Evolutionary conservation across 2,329 filamentous ascomycete genomes (phyloP).

Genomic region (Diaporthe nobilis): DNA sequence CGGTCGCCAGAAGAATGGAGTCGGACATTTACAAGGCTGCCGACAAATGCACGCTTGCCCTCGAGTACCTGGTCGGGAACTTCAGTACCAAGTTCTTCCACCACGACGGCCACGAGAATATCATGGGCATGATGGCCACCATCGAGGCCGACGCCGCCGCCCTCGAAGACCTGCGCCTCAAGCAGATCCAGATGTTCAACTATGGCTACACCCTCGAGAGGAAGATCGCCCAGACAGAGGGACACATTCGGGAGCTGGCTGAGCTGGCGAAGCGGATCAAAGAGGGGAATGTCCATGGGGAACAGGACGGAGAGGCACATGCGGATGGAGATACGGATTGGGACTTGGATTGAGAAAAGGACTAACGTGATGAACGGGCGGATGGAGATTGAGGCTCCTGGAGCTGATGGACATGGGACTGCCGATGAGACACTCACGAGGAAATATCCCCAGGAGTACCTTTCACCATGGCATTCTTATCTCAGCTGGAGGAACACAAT

Average conservation of each 20-base stretch:
- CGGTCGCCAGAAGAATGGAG: neutral
- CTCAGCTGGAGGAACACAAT: neutral
- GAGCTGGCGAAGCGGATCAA: constrained; percentile 12
- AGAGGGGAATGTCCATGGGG: neutral
- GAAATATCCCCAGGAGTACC: neutral
- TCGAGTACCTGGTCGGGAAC: constrained; percentile 3
- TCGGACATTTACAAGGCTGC: neutral
- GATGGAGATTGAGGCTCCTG: neutral
- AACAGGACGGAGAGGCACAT: neutral
- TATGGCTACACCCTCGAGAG: neutral
- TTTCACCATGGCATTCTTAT: neutral
- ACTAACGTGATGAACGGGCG: too few relatives aligned
- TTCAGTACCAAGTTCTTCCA: constrained; percentile 9
- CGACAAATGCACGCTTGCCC: neutral
- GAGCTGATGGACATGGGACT: neutral
- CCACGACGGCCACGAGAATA: neutral
- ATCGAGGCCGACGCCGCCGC: neutral
- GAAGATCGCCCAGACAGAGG: neutral
- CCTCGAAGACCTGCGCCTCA: neutral
- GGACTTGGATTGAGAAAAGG: neutral
- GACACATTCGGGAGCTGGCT: neutral
- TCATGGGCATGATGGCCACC: neutral
- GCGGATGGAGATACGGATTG: neutral
- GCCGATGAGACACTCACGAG: neutral
- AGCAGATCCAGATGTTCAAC: neutral